A percentile compares a stretch with the other conserved stretches of the same genome.
Conservation (phyloP, 2,329 filamentous ascomycete genomes). For the Cladophialophora immunda region DNA sequence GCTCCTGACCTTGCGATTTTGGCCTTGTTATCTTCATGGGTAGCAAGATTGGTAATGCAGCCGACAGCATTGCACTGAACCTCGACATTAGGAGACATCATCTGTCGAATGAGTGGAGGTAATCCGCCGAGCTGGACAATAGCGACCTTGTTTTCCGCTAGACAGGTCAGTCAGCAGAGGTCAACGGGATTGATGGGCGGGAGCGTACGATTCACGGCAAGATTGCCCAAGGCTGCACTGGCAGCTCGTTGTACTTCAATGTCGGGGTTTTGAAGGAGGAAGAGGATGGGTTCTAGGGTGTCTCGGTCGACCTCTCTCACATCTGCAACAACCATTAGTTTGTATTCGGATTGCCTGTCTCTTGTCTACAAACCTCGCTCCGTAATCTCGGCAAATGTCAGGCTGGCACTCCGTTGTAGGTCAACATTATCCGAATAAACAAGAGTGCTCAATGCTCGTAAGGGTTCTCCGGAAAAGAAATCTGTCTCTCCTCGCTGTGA, state of each 20-base stretch:
- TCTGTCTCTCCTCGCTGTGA: conserved; percentile 90
- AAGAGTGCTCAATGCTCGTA: conserved; percentile 90
- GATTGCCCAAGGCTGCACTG: conserved; percentile 92
- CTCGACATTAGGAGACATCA: conserved; percentile 97
- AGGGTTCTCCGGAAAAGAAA: conserved; percentile 95
- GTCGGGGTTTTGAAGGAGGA: conserved; percentile 91
- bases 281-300: conserved; percentile 94
- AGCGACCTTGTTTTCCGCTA: conserved; percentile 96
- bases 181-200: conserved; percentile 31
- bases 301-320: conserved; percentile 94
- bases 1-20: conserved; percentile 97
- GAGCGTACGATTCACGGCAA: conserved; percentile 90
- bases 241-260: conserved; percentile 97
- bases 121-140: conserved; percentile 94
- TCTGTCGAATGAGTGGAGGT: conserved; percentile 91
- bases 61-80: conserved; percentile 99
- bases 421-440: conserved; percentile 99
- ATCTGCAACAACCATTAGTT: conserved; percentile 67
- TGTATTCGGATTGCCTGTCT: background rate
- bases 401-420: conserved; percentile 92
- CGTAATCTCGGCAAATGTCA: conserved; percentile 98
- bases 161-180: conserved; percentile 52
- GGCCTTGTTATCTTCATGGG: conserved; percentile 98
- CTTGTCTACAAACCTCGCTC: conserved; percentile 76
- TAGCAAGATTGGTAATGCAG: conserved; percentile 97